A percentile compares a stretch with the other conserved stretches of the same genome.
These are phyloP conservation scores for Olyra latifolia DNA, from an alignment of 176 grass and related monocot genomes.

Conservation along the genomic window DNA sequence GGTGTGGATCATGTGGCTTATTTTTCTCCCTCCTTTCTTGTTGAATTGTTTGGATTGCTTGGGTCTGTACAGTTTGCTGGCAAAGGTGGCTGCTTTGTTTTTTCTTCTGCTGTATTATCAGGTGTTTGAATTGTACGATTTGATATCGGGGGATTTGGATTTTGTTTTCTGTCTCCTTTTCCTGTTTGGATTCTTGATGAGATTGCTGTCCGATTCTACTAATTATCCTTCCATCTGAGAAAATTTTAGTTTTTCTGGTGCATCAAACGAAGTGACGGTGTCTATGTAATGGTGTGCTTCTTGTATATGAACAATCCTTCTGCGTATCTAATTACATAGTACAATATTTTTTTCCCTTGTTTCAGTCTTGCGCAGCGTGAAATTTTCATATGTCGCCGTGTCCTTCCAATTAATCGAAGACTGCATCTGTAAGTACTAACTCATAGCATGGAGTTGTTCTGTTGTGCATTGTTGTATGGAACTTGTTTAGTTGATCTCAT, in stretches of 20 bases:
- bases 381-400: conserved; percentile 1
- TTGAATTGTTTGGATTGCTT: neutral
- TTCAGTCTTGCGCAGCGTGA: conserved; percentile 25
- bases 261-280: neutral
- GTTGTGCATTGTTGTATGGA: neutral
- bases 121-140: neutral
- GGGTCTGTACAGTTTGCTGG: conserved; percentile 12
- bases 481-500: conserved; percentile 12
- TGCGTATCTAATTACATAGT: neutral
- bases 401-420: neutral
- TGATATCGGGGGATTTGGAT: neutral
- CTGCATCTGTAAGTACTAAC: conserved; percentile 26
- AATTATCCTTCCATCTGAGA: neutral
- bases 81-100: neutral
- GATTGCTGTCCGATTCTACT: neutral
- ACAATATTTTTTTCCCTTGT: neutral
- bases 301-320: neutral
- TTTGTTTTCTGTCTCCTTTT: conserved; percentile 1
- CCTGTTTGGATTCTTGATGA: neutral
- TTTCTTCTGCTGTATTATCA: neutral
- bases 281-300: conserved; percentile 9
- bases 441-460: neutral
- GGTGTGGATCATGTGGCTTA: conserved; percentile 29
- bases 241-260: neutral
- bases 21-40: neutral